Conservation (phyloP, 495 filamentous ascomycete species). For the Thozetella sp. region DNA sequence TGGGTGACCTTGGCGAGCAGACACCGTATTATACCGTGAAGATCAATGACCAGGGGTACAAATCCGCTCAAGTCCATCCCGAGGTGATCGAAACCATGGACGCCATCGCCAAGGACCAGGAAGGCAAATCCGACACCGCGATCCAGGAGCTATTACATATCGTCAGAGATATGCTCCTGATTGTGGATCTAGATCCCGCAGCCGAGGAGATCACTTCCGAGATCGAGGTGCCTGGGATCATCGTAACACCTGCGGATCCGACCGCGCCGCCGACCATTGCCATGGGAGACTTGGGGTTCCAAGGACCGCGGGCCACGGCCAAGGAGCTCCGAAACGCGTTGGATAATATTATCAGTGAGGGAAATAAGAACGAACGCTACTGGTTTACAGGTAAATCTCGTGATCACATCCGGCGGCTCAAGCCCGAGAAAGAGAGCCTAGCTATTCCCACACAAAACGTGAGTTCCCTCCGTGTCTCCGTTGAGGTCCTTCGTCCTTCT, state of each 20-base stretch:
- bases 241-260: too few relatives aligned
- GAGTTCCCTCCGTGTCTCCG: too few relatives aligned
- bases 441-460: too few relatives aligned
- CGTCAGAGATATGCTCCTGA: conserved; percentile 20
- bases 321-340: conserved; percentile 6
- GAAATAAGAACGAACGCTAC: conserved; percentile 10
- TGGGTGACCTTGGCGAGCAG: not conserved
- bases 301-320: conserved; percentile 9
- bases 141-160: conserved; percentile 19
- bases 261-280: conserved; percentile 2
- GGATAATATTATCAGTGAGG: conserved; percentile 11
- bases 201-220: too few relatives aligned
- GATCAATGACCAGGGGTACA: not conserved
- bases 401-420: not conserved
- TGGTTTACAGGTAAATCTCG: conserved; percentile 6
- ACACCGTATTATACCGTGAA: conserved; percentile 4
- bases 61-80: conserved; percentile 10
- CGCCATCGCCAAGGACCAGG: conserved; percentile 1
- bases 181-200: conserved; percentile 23
- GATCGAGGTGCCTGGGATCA: too few relatives aligned
- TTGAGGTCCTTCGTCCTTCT: too few relatives aligned
- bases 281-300: not conserved
- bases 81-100: not conserved
- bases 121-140: conserved; percentile 12
- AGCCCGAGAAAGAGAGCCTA: too few relatives aligned